phyloP scores from a whole-genome alignment of 1,284 basidiomycete species.

The Leccinum solheimii region DNA sequence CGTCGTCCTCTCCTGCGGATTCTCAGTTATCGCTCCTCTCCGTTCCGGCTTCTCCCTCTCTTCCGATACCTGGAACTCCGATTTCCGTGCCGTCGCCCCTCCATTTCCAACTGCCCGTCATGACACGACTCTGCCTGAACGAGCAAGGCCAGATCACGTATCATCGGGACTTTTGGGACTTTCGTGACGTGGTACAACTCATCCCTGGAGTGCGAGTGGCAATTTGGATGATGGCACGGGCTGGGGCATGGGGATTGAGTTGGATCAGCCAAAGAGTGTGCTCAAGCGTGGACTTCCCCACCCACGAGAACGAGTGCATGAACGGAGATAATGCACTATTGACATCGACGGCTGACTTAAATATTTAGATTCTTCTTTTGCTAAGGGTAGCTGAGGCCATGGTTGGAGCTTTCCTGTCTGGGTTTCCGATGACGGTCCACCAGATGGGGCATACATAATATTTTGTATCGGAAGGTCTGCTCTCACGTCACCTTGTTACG shows the following conservation, averaged over 20 bases:
- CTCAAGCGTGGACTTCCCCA: constrained; percentile 5
- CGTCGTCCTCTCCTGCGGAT: constrained; percentile 36
- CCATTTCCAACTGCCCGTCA: constrained; percentile 66
- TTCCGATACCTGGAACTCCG: constrained; percentile 54
- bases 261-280: constrained; percentile 33
- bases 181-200: constrained; percentile 66
- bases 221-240: constrained; percentile 65
- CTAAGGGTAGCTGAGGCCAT: background rate
- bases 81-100: constrained; percentile 63
- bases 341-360: constrained; percentile 6
- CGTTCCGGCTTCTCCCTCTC: constrained; percentile 39
- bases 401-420: background rate
- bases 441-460: background rate
- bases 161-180: constrained; percentile 76
- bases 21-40: constrained; percentile 26
- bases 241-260: constrained; percentile 56
- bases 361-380: constrained; percentile 11
- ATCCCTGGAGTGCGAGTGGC: constrained; percentile 64
- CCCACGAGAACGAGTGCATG: background rate
- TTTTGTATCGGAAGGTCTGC: background rate
- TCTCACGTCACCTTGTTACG: constrained; percentile 3
- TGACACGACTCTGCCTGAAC: constrained; percentile 71
- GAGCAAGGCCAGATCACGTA: constrained; percentile 71
- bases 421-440: background rate
- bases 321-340: constrained; percentile 18